Evolutionary conservation across 164 flowering plant genomes (phyloP).

Genomic region (Vitis rotundifolia): DNA sequence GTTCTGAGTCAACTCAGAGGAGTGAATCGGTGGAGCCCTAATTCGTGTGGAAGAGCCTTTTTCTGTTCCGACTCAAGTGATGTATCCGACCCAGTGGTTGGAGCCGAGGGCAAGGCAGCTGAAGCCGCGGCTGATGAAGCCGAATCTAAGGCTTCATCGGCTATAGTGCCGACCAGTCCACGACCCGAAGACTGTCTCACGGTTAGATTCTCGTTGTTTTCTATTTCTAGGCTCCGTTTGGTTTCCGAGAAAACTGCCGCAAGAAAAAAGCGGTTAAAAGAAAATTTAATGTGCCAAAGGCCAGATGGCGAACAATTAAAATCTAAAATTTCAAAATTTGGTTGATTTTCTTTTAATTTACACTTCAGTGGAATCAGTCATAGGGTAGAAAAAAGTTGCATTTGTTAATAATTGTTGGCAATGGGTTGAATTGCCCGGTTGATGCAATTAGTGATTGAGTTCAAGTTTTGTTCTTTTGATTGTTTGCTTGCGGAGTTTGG

Average conservation of each 20-base stretch:
- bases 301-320: no score
- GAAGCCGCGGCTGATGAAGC: slow-evolving; percentile 43
- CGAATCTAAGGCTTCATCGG: slow-evolving; percentile 56
- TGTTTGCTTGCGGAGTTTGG: no score
- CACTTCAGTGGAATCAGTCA: no score
- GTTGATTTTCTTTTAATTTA: no score
- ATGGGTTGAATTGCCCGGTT: no score
- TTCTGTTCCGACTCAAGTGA: slow-evolving; percentile 77
- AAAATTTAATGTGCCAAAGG: no score
- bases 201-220: slow-evolving; percentile 32
- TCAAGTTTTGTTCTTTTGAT: no score
- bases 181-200: slow-evolving; percentile 80
- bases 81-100: slow-evolving; percentile 38
- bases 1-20: slow-evolving; percentile 39
- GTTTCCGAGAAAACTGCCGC: background rate
- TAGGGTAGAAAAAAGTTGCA: no score
- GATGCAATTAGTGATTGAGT: no score
- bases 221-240: background rate
- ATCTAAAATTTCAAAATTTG: no score
- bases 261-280: no score
- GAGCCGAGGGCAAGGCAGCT: slow-evolving; percentile 31
- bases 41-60: slow-evolving; percentile 37
- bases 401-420: no score
- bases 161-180: slow-evolving; percentile 70
- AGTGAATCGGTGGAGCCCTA: slow-evolving; percentile 27